Conservation (phyloP, 257 asterid genomes). For the Rubia yunnanensis region DNA sequence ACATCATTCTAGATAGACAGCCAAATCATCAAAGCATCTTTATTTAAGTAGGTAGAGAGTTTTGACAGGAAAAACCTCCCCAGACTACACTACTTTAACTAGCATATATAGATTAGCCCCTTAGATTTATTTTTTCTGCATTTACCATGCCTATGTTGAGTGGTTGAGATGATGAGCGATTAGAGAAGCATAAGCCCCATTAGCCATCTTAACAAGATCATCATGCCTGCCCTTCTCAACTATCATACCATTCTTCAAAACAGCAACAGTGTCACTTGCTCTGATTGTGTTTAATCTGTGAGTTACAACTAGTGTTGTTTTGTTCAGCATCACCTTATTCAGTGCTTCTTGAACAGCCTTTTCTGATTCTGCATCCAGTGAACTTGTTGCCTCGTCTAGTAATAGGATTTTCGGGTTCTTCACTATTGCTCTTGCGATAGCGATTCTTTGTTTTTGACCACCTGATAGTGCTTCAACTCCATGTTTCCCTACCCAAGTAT, state of each 20-base stretch:
- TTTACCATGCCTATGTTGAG: constrained; percentile 3
- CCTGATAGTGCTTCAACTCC: constrained; percentile 20
- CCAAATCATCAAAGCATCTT: too few species aligned
- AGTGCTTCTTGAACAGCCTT: constrained; percentile 15
- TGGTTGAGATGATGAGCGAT: neutral
- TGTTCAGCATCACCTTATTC: constrained; percentile 5
- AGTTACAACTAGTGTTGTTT: constrained; percentile 12
- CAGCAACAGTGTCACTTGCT: constrained; percentile 14
- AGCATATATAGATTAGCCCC: too few species aligned
- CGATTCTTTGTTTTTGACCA: constrained; percentile 26
- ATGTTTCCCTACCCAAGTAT: constrained; percentile 16
- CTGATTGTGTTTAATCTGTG: constrained; percentile 12
- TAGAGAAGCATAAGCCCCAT: constrained; percentile 18
- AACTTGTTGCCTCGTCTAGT: constrained; percentile 30
- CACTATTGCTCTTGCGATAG: constrained; percentile 24
- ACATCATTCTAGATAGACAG: too few species aligned
- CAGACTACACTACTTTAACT: too few species aligned
- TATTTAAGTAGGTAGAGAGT: too few species aligned
- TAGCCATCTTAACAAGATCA: constrained; percentile 5
- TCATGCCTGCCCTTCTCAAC: constrained; percentile 19
- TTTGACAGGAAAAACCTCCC: too few species aligned
- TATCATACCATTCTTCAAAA: constrained; percentile 14
- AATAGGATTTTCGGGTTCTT: constrained; percentile 18
- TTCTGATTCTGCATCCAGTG: constrained; percentile 20
- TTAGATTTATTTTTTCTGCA: too few species aligned